phyloP scores from a whole-genome alignment of 163 green algal genomes.

The Chlamydomonas reinhardtii region DNA sequence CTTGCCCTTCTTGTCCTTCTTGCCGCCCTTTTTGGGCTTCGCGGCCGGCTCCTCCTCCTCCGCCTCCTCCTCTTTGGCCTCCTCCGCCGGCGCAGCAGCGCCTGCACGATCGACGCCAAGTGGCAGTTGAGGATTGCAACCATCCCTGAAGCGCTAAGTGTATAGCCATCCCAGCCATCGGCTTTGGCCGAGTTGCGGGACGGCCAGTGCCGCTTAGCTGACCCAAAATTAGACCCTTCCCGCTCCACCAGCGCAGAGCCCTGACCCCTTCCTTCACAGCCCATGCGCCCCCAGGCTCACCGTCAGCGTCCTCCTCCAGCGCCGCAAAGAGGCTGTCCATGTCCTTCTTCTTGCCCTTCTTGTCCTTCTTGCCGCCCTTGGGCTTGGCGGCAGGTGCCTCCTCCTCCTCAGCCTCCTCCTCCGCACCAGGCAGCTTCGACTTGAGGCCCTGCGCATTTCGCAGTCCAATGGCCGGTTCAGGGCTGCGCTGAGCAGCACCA shows the following conservation, averaged over 20 bases:
- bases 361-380: constrained; percentile 48
- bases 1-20: constrained; percentile 52
- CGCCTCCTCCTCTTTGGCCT: constrained; percentile 25
- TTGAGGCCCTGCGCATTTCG: constrained; percentile 16
- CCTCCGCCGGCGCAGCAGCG: constrained; percentile 8
- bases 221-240: too few relatives aligned
- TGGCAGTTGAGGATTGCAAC: too few relatives aligned
- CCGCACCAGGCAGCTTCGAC: constrained; percentile 2
- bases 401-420: constrained; percentile 24
- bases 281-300: not conserved
- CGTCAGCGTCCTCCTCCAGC: constrained; percentile 44
- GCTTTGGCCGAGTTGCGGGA: too few relatives aligned
- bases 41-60: not conserved
- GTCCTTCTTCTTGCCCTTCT: constrained; percentile 57
- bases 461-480: too few relatives aligned
- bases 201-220: too few relatives aligned
- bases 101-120: not conserved
- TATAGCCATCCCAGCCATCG: too few relatives aligned
- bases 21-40: constrained; percentile 45
- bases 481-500: too few relatives aligned
- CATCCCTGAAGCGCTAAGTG: too few relatives aligned
- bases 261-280: too few relatives aligned
- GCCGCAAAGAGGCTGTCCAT: constrained; percentile 66
- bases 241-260: too few relatives aligned
- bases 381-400: not conserved